These are phyloP conservation scores for Phialophora verrucosa DNA, from an alignment of 2,329 filamentous ascomycete species.

Conservation along the genomic window DNA sequence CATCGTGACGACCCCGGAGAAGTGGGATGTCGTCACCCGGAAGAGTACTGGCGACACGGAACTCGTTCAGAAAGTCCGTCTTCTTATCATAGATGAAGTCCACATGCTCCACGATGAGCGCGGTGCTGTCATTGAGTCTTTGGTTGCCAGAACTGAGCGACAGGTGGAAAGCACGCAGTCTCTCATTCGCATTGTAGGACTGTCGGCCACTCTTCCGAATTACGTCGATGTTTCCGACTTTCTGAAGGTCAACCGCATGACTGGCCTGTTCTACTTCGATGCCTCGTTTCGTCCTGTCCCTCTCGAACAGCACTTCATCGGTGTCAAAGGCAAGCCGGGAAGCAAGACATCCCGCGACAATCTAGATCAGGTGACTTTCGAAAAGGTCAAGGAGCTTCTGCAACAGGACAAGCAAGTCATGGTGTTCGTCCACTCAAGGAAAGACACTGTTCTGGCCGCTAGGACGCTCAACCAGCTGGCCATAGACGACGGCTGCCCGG, in stretches of 20 bases:
- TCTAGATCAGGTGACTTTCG: conserved; percentile 82
- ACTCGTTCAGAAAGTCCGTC: conserved; percentile 92
- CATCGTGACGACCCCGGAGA: conserved; percentile 97
- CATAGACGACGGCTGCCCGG: conserved; percentile 74
- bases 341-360: conserved; percentile 85
- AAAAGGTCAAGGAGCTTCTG: conserved; percentile 94
- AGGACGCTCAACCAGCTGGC: conserved; percentile 87
- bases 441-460: conserved; percentile 89
- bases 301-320: conserved; percentile 95
- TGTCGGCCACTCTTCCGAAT: conserved; percentile 95
- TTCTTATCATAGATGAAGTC: conserved; percentile 97
- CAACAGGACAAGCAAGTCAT: conserved; percentile 93
- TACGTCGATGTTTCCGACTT: conserved; percentile 97
- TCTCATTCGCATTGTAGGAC: conserved; percentile 90
- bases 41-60: conserved; percentile 98
- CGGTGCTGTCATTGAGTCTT: conserved; percentile 91
- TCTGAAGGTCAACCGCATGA: conserved; percentile 89
- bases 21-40: conserved; percentile 97
- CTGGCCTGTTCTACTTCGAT: conserved; percentile 96
- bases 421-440: conserved; percentile 97
- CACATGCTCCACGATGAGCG: conserved; percentile 99
- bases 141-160: conserved; percentile 91
- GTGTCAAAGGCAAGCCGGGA: conserved; percentile 88
- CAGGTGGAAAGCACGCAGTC: conserved; percentile 99
- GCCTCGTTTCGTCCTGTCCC: conserved; percentile 94